These are phyloP conservation scores for Hypoxylon sp. DNA, from an alignment of 2,329 filamentous ascomycete species.

Conservation along the genomic window DNA sequence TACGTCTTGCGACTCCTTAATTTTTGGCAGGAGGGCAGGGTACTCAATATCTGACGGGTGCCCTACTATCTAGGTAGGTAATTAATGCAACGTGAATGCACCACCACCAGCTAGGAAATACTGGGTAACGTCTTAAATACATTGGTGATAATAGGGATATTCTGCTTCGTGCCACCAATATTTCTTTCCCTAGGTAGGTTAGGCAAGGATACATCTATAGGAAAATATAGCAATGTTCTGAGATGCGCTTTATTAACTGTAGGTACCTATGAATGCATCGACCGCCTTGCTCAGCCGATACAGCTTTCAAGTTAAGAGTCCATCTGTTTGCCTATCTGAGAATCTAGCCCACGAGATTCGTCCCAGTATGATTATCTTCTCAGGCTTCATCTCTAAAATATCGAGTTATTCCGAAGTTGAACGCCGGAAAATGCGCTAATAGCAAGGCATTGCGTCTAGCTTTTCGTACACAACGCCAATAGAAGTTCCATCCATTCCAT, in stretches of 20 bases:
- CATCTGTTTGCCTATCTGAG: not conserved
- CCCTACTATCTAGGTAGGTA: no score
- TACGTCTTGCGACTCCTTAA: no score
- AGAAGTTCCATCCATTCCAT: constrained; percentile 9
- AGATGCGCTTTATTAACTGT: not conserved
- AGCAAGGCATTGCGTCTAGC: constrained; percentile 9
- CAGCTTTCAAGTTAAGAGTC: not conserved
- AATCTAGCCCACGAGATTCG: constrained; percentile 2
- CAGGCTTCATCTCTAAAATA: not conserved
- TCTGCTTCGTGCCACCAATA: not conserved
- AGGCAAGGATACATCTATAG: not conserved
- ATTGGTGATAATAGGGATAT: not conserved
- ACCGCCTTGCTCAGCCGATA: not conserved
- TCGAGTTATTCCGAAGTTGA: not conserved
- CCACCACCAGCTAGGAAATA: no score
- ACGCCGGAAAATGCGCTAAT: constrained; percentile 25
- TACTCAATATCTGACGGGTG: no score
- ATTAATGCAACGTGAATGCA: no score
- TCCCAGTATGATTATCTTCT: constrained; percentile 2
- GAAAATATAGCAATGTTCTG: not conserved
- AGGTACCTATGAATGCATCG: not conserved
- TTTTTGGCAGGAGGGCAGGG: no score
- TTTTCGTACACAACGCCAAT: constrained; percentile 1
- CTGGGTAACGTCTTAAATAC: no score
- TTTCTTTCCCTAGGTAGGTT: not conserved